Conservation (phyloP, 176 grass and related monocot genomes). For the Phragmites australis region DNA sequence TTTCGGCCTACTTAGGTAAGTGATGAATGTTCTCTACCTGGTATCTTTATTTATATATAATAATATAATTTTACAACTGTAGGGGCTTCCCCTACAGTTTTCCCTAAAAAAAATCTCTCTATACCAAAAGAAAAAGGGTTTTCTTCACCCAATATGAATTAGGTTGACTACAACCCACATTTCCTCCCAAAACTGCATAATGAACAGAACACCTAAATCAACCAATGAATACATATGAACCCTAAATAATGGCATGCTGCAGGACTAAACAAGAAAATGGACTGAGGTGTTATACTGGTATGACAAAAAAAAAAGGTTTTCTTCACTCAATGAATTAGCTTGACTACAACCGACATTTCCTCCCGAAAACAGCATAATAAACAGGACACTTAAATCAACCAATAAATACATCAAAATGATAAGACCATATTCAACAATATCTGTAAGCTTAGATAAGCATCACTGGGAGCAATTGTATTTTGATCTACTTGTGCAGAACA, state of each 20-base stretch:
- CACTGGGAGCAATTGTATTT: neutral
- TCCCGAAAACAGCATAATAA: neutral
- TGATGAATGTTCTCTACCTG: too few species aligned
- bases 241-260: neutral
- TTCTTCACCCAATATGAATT: too few species aligned
- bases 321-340: neutral
- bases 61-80: too few species aligned
- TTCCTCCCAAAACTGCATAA: too few species aligned
- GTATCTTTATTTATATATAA: too few species aligned
- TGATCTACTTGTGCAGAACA: constrained; percentile 24
- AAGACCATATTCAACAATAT: neutral
- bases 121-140: too few species aligned
- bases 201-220: too few species aligned
- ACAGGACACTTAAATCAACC: neutral
- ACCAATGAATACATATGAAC: neutral
- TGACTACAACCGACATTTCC: constrained; percentile 9
- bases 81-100: too few species aligned
- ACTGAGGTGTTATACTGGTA: neutral
- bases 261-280: constrained; percentile 12
- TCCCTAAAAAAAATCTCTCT: neutral
- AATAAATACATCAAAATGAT: neutral
- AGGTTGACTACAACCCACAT: too few species aligned
- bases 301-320: neutral
- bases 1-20: too few species aligned
- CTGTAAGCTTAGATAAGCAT: constrained; percentile 26